Evolutionary conservation across 441 rosid species (phyloP), one percentile per base, ranked within the genome.

Genomic region (Syzygium malaccense): DNA sequence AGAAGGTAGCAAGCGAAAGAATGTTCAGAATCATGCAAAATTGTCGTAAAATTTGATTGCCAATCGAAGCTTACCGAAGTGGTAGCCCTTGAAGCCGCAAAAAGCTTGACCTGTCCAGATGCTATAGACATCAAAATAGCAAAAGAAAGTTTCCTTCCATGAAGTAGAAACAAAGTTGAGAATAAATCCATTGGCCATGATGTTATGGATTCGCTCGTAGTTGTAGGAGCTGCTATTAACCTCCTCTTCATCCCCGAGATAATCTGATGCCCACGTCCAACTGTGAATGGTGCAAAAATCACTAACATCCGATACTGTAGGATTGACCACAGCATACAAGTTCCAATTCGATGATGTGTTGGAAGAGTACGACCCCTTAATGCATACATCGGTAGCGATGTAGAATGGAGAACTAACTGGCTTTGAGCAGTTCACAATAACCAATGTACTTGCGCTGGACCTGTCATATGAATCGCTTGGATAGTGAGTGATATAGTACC

Each of bases 281-380:
- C 18, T 62, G 8, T 3, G 8, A 28, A 62, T 62, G 1, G 18
- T 62, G 33, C 68, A 62, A n/a, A 62, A 62, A 13, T 62, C 68
- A 0, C 0, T n/a, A 4, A 62, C 17, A 62, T 62, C 33, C 2
- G 18, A 28, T 14, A 9, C 18, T 4, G 0, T 6, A 14, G 68
- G 68, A 6, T 62, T 6, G 33, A 62, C 2, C 33, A 62, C 3
- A 1, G 23, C 68, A 62, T n/a, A 62, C 33, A 62, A 62, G 0
- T 0, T 62, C 68, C 64, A 26, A 25, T 26, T 11, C 5, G 30
- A 62, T n/a, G 19, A 6, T 14, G 10, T 14, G 18, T 62, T 62
- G 32, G 33, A n/a, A 28, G 68, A 28, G 33, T 60, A 11, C 7
- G 4, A 60, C 30, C 68, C 8, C 18, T 28, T 14, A 60, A 60